Evolutionary conservation across 345 rosid genomes (phyloP), one percentile per base, ranked within the genome.

Genomic region (Garcia nutans): DNA sequence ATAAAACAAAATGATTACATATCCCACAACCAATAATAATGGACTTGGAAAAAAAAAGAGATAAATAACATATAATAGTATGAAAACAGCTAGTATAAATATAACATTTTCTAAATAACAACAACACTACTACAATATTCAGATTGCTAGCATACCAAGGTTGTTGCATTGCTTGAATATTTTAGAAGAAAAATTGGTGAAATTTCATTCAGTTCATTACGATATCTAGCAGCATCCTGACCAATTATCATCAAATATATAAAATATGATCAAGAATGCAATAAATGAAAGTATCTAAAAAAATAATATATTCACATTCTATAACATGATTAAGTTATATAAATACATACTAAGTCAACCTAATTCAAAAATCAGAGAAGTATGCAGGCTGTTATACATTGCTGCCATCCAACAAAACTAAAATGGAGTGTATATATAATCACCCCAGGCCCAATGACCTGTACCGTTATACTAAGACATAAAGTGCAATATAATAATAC

Each of bases 121-220:
- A 50, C 22, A 56, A n/a, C 28, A 57, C 63, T 49, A 45, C 49
- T 45, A 20, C 41, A 47, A 69, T n/a, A 22, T 64, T 42, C 45
- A 65, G 58, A 70, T 47, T 60, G 24, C 65, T 44, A 16, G 22
- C 87, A 59, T 88, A 91, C 97, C 93, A 82, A 78, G 56, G 97
- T 88, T 41, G 93, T 87, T 57, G 96, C 91, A 76, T 89, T 92
- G 49, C 92, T 91, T 42, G 90, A 82, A 77, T 91, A 88, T 78
- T 85, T 91, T 70, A 89, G 68, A 70, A 89, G 89, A 45, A 86
- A 82, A 50, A 86, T 82, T 11, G 93, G 93, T 3, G 90, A 91
- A 74, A 88, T 88, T 81, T 88, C 87, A 71, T 84, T 85, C 41
- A 91, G 84, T 83, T 88, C 85, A 9, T 89, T 77, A 0, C 89